These are phyloP conservation scores for Fusarium sp. DNA, from an alignment of 2,329 filamentous ascomycete species.

Conservation along the genomic window DNA sequence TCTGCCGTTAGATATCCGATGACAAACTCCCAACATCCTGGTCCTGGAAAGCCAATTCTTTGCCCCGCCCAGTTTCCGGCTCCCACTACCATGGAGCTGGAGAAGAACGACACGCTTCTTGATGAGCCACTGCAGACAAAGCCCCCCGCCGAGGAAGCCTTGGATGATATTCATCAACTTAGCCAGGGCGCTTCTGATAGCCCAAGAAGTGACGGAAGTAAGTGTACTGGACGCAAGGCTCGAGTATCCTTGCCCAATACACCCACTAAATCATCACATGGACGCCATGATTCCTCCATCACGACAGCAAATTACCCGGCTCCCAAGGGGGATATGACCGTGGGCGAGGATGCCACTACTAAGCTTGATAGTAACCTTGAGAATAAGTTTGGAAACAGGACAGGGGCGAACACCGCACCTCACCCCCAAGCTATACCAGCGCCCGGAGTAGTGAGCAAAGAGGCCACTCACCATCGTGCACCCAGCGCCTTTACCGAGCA, in stretches of 20 bases:
- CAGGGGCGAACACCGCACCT: neutral
- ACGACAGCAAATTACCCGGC: neutral
- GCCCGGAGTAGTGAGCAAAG: neutral
- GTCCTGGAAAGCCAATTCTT: neutral
- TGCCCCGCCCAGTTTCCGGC: neutral
- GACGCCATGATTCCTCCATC: neutral
- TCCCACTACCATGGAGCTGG: neutral
- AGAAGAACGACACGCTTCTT: neutral
- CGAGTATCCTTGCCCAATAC: slow-evolving; percentile 43
- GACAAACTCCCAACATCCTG: slow-evolving; percentile 2
- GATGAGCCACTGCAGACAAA: slow-evolving; percentile 47
- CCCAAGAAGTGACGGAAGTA: slow-evolving; percentile 22
- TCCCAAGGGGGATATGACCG: neutral
- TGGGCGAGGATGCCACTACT: neutral
- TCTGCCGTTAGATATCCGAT: slow-evolving; percentile 5
- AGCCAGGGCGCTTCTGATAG: slow-evolving; percentile 1
- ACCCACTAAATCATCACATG: slow-evolving; percentile 12
- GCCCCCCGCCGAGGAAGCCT: slow-evolving; percentile 47
- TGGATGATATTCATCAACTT: slow-evolving; percentile 23
- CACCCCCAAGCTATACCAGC: neutral
- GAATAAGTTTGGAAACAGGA: neutral
- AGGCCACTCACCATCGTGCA: slow-evolving; percentile 18
- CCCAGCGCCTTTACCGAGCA: slow-evolving; percentile 48
- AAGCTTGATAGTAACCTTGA: neutral
- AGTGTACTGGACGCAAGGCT: slow-evolving; percentile 19